Evolutionary conservation across 768 basidiomycete genomes (phyloP).

Genomic region (Brasilioporus rufonigricans): DNA sequence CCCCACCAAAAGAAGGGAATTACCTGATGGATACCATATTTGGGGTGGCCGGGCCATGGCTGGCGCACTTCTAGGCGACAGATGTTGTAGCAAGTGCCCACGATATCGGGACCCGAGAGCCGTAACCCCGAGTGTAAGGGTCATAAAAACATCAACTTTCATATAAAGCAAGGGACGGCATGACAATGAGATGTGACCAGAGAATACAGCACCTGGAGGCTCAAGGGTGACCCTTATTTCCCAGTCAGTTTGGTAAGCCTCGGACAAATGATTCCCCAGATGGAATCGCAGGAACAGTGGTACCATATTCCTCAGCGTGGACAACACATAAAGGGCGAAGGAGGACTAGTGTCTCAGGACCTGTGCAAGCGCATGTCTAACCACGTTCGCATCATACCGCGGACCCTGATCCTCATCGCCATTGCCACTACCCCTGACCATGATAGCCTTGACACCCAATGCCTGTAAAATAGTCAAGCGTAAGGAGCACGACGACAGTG

Average conservation of each 20-base stretch:
- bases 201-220: neutral
- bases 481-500: neutral
- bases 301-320: neutral
- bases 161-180: neutral
- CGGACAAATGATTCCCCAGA: neutral
- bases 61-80: too few species aligned
- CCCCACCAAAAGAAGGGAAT: too few species aligned
- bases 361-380: constrained; percentile 42
- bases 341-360: constrained; percentile 21
- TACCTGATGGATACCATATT: too few species aligned
- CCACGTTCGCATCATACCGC: constrained; percentile 45
- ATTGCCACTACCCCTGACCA: constrained; percentile 36
- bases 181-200: neutral
- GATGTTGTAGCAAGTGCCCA: neutral
- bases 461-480: constrained; percentile 33
- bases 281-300: constrained; percentile 7
- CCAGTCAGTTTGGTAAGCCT: neutral
- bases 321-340: neutral
- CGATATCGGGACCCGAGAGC: neutral
- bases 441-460: constrained; percentile 59
- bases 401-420: constrained; percentile 25
- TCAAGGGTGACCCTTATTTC: constrained; percentile 1
- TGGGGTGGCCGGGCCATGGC: too few species aligned
- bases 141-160: neutral
- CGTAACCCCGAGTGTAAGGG: neutral